phyloP scores from a whole-genome alignment of 2,329 filamentous ascomycete species.

The Fusarium sp. region DNA sequence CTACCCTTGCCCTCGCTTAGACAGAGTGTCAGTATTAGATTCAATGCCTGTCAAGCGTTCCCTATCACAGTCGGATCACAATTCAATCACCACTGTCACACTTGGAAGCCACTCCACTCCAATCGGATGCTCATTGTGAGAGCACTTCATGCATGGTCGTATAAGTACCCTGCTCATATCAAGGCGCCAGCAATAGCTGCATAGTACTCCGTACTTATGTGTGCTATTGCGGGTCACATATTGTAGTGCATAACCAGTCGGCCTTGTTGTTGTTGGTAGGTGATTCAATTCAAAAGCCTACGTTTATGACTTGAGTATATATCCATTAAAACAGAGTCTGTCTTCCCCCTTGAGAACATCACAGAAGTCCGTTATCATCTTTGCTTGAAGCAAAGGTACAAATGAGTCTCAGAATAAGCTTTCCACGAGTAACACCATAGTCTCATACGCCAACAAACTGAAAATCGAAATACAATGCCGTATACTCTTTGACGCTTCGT shows the following conservation, averaged over 20 bases:
- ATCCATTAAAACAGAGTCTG: neutral
- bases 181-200: neutral
- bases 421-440: neutral
- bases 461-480: neutral
- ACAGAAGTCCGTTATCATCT: neutral
- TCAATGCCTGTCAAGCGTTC: slow-evolving; percentile 12
- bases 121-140: neutral
- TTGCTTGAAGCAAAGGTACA: neutral
- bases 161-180: neutral
- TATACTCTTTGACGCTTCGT: neutral
- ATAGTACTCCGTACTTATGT: neutral
- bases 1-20: slow-evolving; percentile 3
- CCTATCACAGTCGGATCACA: slow-evolving; percentile 16
- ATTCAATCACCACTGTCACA: slow-evolving; percentile 9
- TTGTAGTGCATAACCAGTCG: neutral
- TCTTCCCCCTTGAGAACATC: neutral
- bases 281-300: neutral
- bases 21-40: neutral
- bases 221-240: neutral
- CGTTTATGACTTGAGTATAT: neutral
- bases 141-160: neutral
- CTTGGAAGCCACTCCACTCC: neutral
- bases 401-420: neutral
- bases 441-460: neutral
- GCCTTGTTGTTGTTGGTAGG: neutral